These are phyloP conservation scores for Dipodascopsis uninucleata DNA, from an alignment of 805 yeast species.

Conservation along the genomic window DNA sequence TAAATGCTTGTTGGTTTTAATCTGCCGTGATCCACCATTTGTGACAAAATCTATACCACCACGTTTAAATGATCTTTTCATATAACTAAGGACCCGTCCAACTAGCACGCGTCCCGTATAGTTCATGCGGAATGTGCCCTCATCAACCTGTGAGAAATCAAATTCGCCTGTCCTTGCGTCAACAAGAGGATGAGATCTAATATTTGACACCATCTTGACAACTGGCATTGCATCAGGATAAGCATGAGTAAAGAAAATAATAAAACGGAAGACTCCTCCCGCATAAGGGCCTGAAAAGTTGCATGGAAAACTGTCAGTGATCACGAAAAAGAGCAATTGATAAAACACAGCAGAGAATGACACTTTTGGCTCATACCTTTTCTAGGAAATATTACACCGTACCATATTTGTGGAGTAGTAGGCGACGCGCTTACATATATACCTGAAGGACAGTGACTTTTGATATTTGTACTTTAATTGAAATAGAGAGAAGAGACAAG, in stretches of 20 bases:
- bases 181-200: constrained; percentile 19
- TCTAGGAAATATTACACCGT: constrained; percentile 22
- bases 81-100: constrained; percentile 22
- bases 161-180: constrained; percentile 18
- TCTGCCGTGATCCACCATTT: not conserved
- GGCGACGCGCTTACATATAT: constrained; percentile 20
- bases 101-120: constrained; percentile 22
- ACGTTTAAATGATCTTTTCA: constrained; percentile 24
- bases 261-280: constrained; percentile 24
- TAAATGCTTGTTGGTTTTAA: constrained; percentile 4
- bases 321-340: not conserved
- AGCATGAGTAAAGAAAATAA: constrained; percentile 22
- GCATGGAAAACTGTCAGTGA: not conserved
- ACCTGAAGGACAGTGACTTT: constrained; percentile 20
- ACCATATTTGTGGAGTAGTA: constrained; percentile 26
- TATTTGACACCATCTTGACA: constrained; percentile 13
- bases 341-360: not conserved
- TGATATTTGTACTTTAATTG: constrained; percentile 25
- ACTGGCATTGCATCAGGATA: constrained; percentile 20
- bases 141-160: constrained; percentile 16
- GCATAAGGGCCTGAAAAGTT: constrained; percentile 19
- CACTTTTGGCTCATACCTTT: constrained; percentile 8
- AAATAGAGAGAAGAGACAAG: no score
- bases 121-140: constrained; percentile 17
- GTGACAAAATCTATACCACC: constrained; percentile 18